Evolutionary conservation across 2,329 filamentous ascomycete genomes (phyloP), one percentile per base, ranked within the genome.

Genomic region (Epichloe aotearoae): DNA sequence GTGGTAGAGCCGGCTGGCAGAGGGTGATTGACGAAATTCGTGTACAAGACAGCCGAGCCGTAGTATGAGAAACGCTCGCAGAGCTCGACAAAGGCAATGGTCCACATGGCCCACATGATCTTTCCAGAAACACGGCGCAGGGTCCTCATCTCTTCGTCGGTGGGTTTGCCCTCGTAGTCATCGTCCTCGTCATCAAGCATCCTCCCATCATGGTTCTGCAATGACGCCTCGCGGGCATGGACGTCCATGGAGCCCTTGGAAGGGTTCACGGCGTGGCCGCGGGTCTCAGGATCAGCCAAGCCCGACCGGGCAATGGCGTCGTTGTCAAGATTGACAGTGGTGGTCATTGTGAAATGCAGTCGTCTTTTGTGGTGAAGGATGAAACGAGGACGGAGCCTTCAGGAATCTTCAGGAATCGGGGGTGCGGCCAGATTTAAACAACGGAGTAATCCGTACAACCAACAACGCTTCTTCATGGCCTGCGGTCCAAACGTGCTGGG

Each of bases 41-140:
- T 79, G 77, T 83, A 86, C 33, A 86, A 72, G 34, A 82, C 74
- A 42, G 79, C 76, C 4, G 81, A 82, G 50, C 84, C 85, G 61
- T 88, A 88, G 76, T 87, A 89, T 14, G 81, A 84, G 68, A 86
- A 87, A 46, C 84, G 81, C 69, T 89, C 85, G 68, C 82, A 86
- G 51, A 87, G 69, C 66, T 89, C 85, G 53, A 85, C 79, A 54
- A 87, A 80, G 46, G 82, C 83, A 53, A 89, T 78, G 26, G 80
- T 82, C 67, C 80, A 88, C 52, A 83, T 76, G 50, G 74, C 69
- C 74, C 76, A 81, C 46, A 81, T 80, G 54, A 88, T 77, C 60
- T 73, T 73, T 54, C 79, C 82, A 12, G 80, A 77, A 20, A 85
- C 76, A 59, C 80, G 78, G 47, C 73, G 76, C n/a, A 85, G 74